phyloP scores from a whole-genome alignment of 2,329 filamentous ascomycete species.

The Fusarium sp. region DNA sequence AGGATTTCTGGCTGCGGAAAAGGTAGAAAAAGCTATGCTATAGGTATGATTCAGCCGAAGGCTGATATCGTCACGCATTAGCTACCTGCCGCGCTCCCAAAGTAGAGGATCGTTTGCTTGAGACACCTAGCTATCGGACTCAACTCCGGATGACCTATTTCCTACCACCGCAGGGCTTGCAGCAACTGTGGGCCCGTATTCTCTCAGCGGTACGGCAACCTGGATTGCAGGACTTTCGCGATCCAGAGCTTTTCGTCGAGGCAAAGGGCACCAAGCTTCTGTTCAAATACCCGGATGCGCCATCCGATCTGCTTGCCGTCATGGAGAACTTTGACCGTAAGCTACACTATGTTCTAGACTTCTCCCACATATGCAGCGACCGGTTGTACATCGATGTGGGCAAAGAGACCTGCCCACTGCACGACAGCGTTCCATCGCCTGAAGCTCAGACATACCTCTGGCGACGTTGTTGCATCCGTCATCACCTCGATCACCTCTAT shows the following conservation, averaged over 20 bases:
- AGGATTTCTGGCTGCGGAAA: too few species aligned
- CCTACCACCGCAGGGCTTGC: conserved; percentile 8
- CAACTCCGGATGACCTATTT: conserved; percentile 24
- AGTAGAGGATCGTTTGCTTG: conserved; percentile 4
- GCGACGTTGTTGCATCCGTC: conserved; percentile 15
- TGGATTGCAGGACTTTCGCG: conserved; percentile 10
- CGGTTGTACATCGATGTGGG: neutral
- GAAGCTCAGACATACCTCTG: conserved; percentile 21
- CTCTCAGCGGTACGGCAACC: conserved; percentile 10
- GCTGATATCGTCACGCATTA: conserved; percentile 24
- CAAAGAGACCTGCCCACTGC: conserved; percentile 15
- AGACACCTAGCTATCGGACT: conserved; percentile 17
- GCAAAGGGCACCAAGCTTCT: neutral
- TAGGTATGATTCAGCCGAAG: too few species aligned
- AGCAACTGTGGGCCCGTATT: conserved; percentile 14
- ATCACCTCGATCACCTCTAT: conserved; percentile 10
- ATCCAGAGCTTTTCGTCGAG: conserved; percentile 2
- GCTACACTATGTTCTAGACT: neutral
- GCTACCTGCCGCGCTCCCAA: conserved; percentile 18
- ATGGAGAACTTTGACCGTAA: neutral
- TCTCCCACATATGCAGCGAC: neutral
- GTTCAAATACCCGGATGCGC: neutral
- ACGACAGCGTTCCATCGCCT: neutral
- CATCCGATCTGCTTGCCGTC: neutral
- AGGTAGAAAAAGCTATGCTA: too few species aligned